Evolutionary conservation across 306 rosid species (phyloP), one percentile per base, ranked within the genome.

Genomic region (Cicer chorassanicum): DNA sequence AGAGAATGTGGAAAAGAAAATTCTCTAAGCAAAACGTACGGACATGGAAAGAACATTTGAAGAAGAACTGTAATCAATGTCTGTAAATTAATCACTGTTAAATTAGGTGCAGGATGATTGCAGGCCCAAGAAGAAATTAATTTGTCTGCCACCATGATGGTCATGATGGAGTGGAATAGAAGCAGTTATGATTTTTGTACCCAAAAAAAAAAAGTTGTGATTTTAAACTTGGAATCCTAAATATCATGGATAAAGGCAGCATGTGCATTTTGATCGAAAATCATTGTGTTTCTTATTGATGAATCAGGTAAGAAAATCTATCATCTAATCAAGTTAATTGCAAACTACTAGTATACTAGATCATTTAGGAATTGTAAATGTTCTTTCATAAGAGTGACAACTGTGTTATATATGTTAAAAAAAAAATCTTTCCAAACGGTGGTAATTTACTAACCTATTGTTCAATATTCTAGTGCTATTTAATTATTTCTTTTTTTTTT

Each of bases 211-310:
- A 29, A 73, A 80, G 85, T 56, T 63, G 75, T 87, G 80, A 75
- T 85, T 83, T 82, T 65, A 57, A 68, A 75, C 21, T 74, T 21
- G 89, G 87, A 76, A 87, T 87, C 87, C 88, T 83, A 87, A 59
- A 87, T 40, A 64, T 44, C 69, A 80, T 74, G 62, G 74, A 48
- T 38, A 53, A 55, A 12, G 13, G 55, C 40, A 63, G 40, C 53
- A 49, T 57, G 74, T 51, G 69, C 81, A 69, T 45, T 69, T 81
- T 3, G 11, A 75, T 81, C 63, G 12, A 63, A 62, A 12, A 81
- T 70, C 78, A 55, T 54, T 70, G 74, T 76, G 78, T 65, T 74
- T 64, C 77, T 64, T 34, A 34, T 59, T 68, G 65, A 14, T 49
- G 34, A 29, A 29, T 29, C 39, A 55, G 40, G 14, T 55, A 77